These are phyloP conservation scores for Saccharomycopsis hybrid DNA, from an alignment of 1,139 yeast genomes.

Conservation along the genomic window DNA sequence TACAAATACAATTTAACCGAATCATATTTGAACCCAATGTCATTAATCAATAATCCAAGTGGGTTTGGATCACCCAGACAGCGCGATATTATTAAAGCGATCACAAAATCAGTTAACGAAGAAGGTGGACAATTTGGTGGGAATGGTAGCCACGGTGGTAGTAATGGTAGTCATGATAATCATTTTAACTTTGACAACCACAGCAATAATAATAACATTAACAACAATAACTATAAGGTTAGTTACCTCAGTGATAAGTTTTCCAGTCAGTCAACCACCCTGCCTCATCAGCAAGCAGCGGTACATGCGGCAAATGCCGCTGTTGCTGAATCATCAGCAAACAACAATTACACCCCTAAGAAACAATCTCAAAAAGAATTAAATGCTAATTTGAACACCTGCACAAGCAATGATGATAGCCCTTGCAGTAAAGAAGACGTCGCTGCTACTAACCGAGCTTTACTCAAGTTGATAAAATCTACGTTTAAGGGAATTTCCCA, in stretches of 20 bases:
- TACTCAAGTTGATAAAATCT: constrained; percentile 55
- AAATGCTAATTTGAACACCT: neutral
- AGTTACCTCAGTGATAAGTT: neutral
- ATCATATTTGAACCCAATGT: constrained; percentile 32
- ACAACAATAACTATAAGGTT: neutral
- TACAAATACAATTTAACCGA: constrained; percentile 32
- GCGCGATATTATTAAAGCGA: constrained; percentile 55
- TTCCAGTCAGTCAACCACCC: no score
- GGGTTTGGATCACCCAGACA: constrained; percentile 57
- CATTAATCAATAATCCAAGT: constrained; percentile 16
- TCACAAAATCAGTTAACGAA: constrained; percentile 43
- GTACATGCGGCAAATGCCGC: neutral
- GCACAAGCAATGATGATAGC: neutral
- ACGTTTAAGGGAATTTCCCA: constrained; percentile 63
- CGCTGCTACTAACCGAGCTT: neutral
- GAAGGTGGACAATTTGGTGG: no score
- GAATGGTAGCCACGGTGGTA: no score
- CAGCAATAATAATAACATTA: neutral
- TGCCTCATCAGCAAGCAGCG: no score
- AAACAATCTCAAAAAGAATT: no score
- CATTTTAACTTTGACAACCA: no score
- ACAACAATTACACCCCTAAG: neutral
- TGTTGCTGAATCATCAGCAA: neutral
- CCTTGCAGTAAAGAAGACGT: neutral
- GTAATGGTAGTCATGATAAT: constrained; percentile 7